Percentiles rank a stretch among this genome's conserved stretches.
Evolutionary conservation across 1,139 yeast genomes (phyloP).

Genomic region (Magnusiomyces suaveolens): DNA sequence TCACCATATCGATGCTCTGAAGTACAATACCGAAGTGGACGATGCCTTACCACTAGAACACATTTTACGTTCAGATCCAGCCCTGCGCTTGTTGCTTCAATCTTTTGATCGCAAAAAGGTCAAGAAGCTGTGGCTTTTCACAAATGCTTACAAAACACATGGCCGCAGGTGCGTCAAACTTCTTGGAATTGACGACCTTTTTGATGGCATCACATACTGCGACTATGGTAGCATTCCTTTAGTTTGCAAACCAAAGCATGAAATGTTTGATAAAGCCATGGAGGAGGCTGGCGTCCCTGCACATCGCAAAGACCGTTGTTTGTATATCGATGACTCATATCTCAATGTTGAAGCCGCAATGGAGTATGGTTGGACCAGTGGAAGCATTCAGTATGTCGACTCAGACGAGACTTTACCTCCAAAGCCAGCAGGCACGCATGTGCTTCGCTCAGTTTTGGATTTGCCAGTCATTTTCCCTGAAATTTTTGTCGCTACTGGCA

Average conservation of each 20-base stretch:
- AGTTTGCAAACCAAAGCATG: constrained; percentile 77
- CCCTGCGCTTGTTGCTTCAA: constrained; percentile 30
- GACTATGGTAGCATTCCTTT: constrained; percentile 63
- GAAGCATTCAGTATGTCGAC: constrained; percentile 52
- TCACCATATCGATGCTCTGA: constrained; percentile 78
- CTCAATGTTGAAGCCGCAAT: constrained; percentile 36
- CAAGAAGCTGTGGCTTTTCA: constrained; percentile 70
- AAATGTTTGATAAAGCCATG: constrained; percentile 49
- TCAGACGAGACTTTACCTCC: constrained; percentile 35
- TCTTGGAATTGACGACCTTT: constrained; percentile 78
- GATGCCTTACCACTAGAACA: constrained; percentile 80
- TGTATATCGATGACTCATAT: constrained; percentile 73
- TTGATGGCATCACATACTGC: constrained; percentile 89
- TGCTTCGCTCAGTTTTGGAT: constrained; percentile 41
- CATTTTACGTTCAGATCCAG: constrained; percentile 49
- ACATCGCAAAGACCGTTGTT: constrained; percentile 34
- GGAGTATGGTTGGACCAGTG: constrained; percentile 39
- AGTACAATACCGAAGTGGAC: constrained; percentile 79
- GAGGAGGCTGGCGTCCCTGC: constrained; percentile 49
- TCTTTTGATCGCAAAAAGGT: constrained; percentile 37
- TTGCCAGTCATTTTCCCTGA: constrained; percentile 42
- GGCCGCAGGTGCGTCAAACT: constrained; percentile 63
- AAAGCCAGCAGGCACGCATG: constrained; percentile 36
- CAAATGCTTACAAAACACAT: constrained; percentile 89
- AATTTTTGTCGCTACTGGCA: constrained; percentile 33